Conservation (phyloP, 1,284 basidiomycete species). For the Ganoderma sinense region DNA sequence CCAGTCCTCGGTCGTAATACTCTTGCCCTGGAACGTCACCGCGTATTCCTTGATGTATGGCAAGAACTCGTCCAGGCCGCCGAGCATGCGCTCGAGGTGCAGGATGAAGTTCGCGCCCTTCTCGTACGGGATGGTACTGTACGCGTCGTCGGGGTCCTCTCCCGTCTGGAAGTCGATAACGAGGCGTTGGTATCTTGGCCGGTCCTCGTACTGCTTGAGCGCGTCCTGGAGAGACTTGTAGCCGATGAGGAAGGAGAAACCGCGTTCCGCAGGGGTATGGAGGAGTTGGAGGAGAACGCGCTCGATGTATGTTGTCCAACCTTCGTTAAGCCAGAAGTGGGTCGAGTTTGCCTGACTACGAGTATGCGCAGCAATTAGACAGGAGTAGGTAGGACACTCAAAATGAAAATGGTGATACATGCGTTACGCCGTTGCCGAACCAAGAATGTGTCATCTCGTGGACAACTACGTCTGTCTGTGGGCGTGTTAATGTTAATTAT, state of each 20-base stretch:
- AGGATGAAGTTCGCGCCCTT: slow-evolving; percentile 80
- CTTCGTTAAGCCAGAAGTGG: slow-evolving; percentile 94
- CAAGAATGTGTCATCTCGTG: slow-evolving; percentile 84
- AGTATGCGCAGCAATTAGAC: not conserved
- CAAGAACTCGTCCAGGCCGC: slow-evolving; percentile 87
- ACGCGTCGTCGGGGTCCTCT: slow-evolving; percentile 90
- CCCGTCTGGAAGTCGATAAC: slow-evolving; percentile 86
- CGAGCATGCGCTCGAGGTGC: slow-evolving; percentile 79
- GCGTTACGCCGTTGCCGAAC: slow-evolving; percentile 90
- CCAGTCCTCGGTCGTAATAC: slow-evolving; percentile 92
- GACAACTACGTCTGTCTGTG: slow-evolving; percentile 76
- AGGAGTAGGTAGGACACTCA: not conserved
- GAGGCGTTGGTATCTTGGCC: slow-evolving; percentile 84
- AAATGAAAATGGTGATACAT: slow-evolving; percentile 35
- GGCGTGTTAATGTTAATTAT: not conserved
- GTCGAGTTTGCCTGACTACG: slow-evolving; percentile 69
- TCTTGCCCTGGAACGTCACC: slow-evolving; percentile 79
- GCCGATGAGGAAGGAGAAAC: slow-evolving; percentile 73
- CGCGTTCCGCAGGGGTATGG: slow-evolving; percentile 83
- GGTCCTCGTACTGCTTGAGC: slow-evolving; percentile 64
- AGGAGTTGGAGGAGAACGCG: slow-evolving; percentile 81
- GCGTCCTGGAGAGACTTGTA: slow-evolving; percentile 78
- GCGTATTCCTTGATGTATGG: slow-evolving; percentile 88
- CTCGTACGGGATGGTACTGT: slow-evolving; percentile 75
- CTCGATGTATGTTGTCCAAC: slow-evolving; percentile 96